Evolutionary conservation across 2,329 filamentous ascomycete genomes (phyloP).

Genomic region (Dendryphion nanum): DNA sequence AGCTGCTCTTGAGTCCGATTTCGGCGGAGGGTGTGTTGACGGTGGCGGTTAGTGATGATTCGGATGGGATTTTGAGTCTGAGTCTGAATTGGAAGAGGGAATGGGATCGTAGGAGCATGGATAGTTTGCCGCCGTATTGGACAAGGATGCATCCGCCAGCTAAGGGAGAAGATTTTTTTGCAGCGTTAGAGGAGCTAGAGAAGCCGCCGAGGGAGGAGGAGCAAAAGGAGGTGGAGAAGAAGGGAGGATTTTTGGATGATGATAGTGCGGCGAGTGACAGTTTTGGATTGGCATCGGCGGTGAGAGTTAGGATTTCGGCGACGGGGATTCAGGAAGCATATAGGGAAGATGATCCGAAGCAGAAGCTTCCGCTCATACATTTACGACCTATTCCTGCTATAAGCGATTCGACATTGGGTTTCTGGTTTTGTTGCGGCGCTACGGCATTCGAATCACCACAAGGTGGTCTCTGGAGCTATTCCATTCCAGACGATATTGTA

Average conservation of each 20-base stretch:
- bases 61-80: conserved; percentile 25
- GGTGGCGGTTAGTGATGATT: conserved; percentile 25
- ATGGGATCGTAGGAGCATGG: conserved; percentile 18
- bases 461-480: conserved; percentile 61
- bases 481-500: conserved; percentile 54
- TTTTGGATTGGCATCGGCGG: conserved; percentile 3
- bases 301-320: conserved; percentile 17
- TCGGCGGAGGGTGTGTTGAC: conserved; percentile 20
- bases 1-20: conserved; percentile 17
- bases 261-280: conserved; percentile 15
- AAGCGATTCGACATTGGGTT: conserved; percentile 34
- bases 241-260: conserved; percentile 19
- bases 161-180: conserved; percentile 11
- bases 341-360: conserved; percentile 11
- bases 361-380: conserved; percentile 13
- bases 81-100: conserved; percentile 17
- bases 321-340: conserved; percentile 24
- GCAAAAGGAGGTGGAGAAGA: conserved; percentile 9
- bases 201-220: conserved; percentile 3
- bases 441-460: conserved; percentile 55
- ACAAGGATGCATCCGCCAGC: conserved; percentile 11
- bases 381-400: conserved; percentile 9
- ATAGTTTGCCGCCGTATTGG: conserved; percentile 29
- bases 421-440: conserved; percentile 58
- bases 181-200: conserved; percentile 10